phyloP scores from a whole-genome alignment of 805 yeast genomes.

The Starmera quercuum region DNA sequence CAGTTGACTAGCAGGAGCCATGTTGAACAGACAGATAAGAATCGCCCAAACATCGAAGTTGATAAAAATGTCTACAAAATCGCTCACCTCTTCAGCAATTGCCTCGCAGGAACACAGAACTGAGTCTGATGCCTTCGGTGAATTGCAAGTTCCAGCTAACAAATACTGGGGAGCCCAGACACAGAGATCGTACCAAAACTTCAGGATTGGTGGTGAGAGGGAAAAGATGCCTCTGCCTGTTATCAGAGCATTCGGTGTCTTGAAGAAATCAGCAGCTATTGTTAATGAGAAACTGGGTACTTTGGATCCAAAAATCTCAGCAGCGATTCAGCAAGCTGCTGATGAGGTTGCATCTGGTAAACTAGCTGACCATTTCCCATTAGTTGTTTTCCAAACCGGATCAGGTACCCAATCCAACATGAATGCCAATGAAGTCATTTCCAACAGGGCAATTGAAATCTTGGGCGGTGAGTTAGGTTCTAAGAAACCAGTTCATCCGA shows the following conservation, averaged over 20 bases:
- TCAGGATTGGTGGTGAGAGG: conserved; percentile 89
- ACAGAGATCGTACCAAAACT: conserved; percentile 85
- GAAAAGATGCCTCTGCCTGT: conserved; percentile 91
- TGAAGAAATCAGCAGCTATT: conserved; percentile 91
- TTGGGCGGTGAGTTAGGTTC: conserved; percentile 91
- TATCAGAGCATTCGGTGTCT: conserved; percentile 83
- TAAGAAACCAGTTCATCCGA: conserved; percentile 93
- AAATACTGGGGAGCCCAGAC: conserved; percentile 99
- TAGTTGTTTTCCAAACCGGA: conserved; percentile 98
- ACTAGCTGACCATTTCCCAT: conserved; percentile 89
- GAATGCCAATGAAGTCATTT: conserved; percentile 98
- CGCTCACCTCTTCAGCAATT: conserved; percentile 6
- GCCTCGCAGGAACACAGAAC: conserved; percentile 36
- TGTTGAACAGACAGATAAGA: conserved; percentile 2
- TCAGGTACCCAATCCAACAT: conserved; percentile 98
- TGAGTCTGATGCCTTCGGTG: conserved; percentile 96
- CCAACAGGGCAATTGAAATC: conserved; percentile 95
- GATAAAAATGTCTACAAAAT: not conserved
- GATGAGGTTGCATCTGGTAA: conserved; percentile 92
- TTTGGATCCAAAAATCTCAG: conserved; percentile 75
- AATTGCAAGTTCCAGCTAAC: conserved; percentile 79
- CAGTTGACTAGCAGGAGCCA: too few relatives aligned
- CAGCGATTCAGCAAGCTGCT: conserved; percentile 88
- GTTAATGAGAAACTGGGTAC: conserved; percentile 79
- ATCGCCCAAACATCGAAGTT: conserved; percentile 1